These are phyloP conservation scores for Rhizoclosmatium sp. DNA, from an alignment of 192 early-diverging fungal species.

Conservation along the genomic window DNA sequence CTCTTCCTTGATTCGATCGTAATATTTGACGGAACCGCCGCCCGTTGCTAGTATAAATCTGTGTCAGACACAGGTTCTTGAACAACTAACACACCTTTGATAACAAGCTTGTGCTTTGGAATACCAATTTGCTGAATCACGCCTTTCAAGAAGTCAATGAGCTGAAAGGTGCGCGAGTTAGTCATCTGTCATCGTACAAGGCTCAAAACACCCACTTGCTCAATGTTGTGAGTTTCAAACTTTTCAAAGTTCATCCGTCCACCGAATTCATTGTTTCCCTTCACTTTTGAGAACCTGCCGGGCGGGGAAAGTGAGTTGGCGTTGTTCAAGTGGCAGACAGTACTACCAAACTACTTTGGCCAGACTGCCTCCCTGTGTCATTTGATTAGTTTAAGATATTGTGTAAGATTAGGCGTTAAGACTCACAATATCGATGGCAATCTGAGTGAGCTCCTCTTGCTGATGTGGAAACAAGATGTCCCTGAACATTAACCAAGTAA, in stretches of 20 bases:
- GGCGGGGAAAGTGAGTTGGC: not conserved
- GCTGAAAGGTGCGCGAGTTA: slow-evolving; percentile 38
- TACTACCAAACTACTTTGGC: slow-evolving; percentile 64
- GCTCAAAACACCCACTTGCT: slow-evolving; percentile 56
- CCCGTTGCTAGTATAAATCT: slow-evolving; percentile 83
- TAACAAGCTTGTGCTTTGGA: slow-evolving; percentile 34
- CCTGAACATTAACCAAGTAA: slow-evolving; percentile 37
- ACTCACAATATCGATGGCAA: slow-evolving; percentile 88
- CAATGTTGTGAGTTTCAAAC: slow-evolving; percentile 93
- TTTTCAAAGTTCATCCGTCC: slow-evolving; percentile 92
- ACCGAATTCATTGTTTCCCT: slow-evolving; percentile 57
- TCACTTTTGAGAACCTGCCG: slow-evolving; percentile 52
- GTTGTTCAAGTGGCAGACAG: not conserved
- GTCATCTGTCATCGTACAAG: not conserved
- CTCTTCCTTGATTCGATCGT: slow-evolving; percentile 66
- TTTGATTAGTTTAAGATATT: slow-evolving; percentile 15
- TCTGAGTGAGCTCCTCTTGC: slow-evolving; percentile 79
- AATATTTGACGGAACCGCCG: slow-evolving; percentile 85
- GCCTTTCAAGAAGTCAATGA: slow-evolving; percentile 80
- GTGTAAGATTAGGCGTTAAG: not conserved
- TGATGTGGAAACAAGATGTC: slow-evolving; percentile 93
- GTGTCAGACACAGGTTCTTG: not conserved
- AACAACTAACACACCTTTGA: slow-evolving; percentile 28
- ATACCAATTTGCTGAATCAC: slow-evolving; percentile 62
- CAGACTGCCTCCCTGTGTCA: slow-evolving; percentile 58